phyloP scores from a whole-genome alignment of 2,329 filamentous ascomycete genomes.

The Cladophialophora carrionii region DNA sequence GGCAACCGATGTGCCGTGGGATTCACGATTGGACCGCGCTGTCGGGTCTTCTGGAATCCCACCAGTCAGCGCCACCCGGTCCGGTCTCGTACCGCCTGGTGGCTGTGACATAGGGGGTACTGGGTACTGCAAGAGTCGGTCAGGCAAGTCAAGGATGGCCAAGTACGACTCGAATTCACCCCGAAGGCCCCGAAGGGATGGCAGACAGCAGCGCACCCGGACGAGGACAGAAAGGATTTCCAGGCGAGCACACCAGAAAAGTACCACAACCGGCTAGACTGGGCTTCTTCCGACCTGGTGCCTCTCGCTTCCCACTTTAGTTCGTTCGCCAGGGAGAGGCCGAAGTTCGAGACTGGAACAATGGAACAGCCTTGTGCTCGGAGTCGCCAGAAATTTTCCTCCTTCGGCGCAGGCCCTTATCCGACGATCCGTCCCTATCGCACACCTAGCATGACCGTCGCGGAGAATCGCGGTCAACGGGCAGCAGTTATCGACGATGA shows the following conservation, averaged over 20 bases:
- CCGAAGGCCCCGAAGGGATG: background rate
- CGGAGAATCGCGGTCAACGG: background rate
- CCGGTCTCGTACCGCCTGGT: background rate
- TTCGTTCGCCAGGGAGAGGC: conserved; percentile 19
- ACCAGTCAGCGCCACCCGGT: conserved; percentile 3
- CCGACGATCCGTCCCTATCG: background rate
- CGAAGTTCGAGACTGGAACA: conserved; percentile 30
- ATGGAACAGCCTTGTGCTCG: background rate
- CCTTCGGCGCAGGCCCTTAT: background rate
- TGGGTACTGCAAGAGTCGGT: background rate
- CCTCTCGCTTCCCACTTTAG: conserved; percentile 20
- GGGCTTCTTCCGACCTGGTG: conserved; percentile 5
- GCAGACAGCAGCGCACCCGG: background rate
- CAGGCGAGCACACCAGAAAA: background rate
- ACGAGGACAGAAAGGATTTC: background rate
- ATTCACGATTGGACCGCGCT: conserved; percentile 18
- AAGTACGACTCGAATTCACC: conserved; percentile 4
- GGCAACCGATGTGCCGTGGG: background rate
- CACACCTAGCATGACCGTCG: background rate
- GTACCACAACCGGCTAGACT: conserved; percentile 1
- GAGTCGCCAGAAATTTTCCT: background rate
- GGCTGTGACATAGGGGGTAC: background rate
- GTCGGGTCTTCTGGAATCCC: conserved; percentile 14
- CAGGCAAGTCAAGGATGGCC: background rate
- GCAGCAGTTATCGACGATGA: background rate